phyloP scores from a whole-genome alignment of 2,329 filamentous ascomycete species.

The Albophoma yamanashiensis region DNA sequence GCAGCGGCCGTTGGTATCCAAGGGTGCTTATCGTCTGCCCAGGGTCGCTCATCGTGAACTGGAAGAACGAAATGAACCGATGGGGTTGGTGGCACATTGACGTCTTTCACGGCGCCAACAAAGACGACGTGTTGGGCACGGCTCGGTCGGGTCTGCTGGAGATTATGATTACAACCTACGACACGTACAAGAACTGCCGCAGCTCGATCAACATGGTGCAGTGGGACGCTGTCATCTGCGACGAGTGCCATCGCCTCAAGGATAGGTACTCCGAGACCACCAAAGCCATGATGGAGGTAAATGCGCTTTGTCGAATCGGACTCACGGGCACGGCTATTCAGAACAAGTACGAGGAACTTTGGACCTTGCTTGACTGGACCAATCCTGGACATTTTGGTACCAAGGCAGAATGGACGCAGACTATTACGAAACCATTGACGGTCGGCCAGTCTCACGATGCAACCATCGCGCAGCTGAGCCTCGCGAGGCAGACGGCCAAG shows the following conservation, averaged over 20 bases:
- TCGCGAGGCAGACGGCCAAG: constrained; percentile 69
- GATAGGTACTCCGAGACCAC: constrained; percentile 68
- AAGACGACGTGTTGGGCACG: constrained; percentile 61
- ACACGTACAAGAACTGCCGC: constrained; percentile 72
- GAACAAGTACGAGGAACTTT: constrained; percentile 95
- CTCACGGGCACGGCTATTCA: constrained; percentile 94
- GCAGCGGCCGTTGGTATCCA: constrained; percentile 58
- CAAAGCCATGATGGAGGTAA: constrained; percentile 79
- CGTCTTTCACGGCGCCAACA: constrained; percentile 59
- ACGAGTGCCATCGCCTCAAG: constrained; percentile 89
- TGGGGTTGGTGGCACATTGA: constrained; percentile 97
- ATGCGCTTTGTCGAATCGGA: constrained; percentile 84
- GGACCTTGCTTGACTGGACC: constrained; percentile 94
- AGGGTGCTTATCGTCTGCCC: constrained; percentile 79
- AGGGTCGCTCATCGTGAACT: constrained; percentile 80
- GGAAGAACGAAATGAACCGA: constrained; percentile 72
- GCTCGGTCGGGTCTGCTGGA: constrained; percentile 71
- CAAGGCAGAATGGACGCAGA: constrained; percentile 64
- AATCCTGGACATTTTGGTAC: constrained; percentile 65
- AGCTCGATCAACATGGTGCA: constrained; percentile 68
- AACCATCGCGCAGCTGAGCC: constrained; percentile 69
- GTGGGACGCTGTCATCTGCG: constrained; percentile 91
- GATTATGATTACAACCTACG: constrained; percentile 90
- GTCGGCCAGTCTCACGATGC: constrained; percentile 90
- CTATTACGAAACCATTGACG: constrained; percentile 69